Evolutionary conservation across 192 early-diverging fungal species (phyloP).

Genomic region (Jimgerdemannia lactiflua): DNA sequence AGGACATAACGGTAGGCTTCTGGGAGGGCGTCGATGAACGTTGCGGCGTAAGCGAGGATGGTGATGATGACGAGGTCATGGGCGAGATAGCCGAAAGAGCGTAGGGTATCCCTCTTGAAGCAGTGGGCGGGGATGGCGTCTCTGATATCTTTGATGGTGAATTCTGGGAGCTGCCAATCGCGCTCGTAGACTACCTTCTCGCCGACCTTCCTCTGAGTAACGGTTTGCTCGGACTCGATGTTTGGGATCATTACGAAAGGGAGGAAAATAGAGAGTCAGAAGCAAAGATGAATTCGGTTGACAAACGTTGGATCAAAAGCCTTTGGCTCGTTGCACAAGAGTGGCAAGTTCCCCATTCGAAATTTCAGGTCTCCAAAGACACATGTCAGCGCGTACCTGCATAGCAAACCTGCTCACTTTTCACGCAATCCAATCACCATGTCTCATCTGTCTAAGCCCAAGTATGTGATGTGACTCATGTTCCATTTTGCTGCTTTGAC

Average conservation of each 20-base stretch:
- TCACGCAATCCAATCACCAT: too few relatives aligned
- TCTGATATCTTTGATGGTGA: slow-evolving; percentile 91
- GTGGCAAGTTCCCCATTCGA: too few relatives aligned
- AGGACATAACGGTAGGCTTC: slow-evolving; percentile 42
- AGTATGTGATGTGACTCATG: too few relatives aligned
- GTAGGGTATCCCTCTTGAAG: slow-evolving; percentile 82
- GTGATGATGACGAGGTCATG: slow-evolving; percentile 72
- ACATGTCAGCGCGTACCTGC: too few relatives aligned
- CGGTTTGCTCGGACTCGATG: background rate
- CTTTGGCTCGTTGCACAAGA: background rate
- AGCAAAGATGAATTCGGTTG: background rate
- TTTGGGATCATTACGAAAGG: slow-evolving; percentile 5
- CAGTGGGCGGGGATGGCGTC: slow-evolving; percentile 89
- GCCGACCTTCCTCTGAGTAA: slow-evolving; percentile 6
- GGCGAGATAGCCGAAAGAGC: slow-evolving; percentile 75
- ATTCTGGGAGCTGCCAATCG: slow-evolving; percentile 58
- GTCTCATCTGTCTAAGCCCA: too few relatives aligned
- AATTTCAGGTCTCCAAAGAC: too few relatives aligned
- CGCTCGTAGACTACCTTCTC: slow-evolving; percentile 31
- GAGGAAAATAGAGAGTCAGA: background rate
- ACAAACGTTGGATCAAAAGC: background rate
- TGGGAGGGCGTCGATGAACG: slow-evolving; percentile 51
- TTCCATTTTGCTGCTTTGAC: too few relatives aligned
- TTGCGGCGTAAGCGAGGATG: slow-evolving; percentile 64
- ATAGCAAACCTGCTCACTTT: too few relatives aligned